These are phyloP conservation scores for Anisogramma anomala DNA, from an alignment of 2,329 filamentous ascomycete genomes.

Conservation along the genomic window DNA sequence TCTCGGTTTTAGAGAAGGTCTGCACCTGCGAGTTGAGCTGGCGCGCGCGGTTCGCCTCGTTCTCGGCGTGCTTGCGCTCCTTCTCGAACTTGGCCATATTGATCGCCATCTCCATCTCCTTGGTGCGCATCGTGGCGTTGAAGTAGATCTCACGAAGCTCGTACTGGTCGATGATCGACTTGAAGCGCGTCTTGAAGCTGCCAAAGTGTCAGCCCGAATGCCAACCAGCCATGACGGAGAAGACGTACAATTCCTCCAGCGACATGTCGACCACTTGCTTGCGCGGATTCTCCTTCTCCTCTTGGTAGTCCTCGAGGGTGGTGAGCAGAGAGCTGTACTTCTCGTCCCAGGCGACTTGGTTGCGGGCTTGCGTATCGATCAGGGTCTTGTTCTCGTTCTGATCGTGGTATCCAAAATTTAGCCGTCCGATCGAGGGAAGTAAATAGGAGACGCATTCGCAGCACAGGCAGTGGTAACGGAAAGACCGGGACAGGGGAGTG, in stretches of 20 bases:
- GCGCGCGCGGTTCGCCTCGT: constrained; percentile 66
- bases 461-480: background rate
- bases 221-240: background rate
- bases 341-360: constrained; percentile 72
- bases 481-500: background rate
- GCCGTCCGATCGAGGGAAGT: too few species aligned
- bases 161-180: constrained; percentile 92
- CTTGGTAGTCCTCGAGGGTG: constrained; percentile 80
- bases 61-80: constrained; percentile 78
- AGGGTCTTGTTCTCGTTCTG: constrained; percentile 84
- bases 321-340: constrained; percentile 69
- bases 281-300: constrained; percentile 72
- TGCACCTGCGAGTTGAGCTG: constrained; percentile 85
- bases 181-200: constrained; percentile 77
- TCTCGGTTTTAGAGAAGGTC: constrained; percentile 91
- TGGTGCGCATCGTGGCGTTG: constrained; percentile 79
- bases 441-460: background rate
- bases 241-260: constrained; percentile 71
- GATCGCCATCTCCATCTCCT: constrained; percentile 90
- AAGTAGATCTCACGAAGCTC: constrained; percentile 92
- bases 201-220: constrained; percentile 23
- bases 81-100: constrained; percentile 81
- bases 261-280: constrained; percentile 75
- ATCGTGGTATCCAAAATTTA: too few species aligned
- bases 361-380: constrained; percentile 73